Percentiles rank a stretch among this genome's conserved stretches.
These are phyloP conservation scores for Aspergillus kassunensis DNA, from an alignment of 495 filamentous ascomycete genomes.

Conservation along the genomic window DNA sequence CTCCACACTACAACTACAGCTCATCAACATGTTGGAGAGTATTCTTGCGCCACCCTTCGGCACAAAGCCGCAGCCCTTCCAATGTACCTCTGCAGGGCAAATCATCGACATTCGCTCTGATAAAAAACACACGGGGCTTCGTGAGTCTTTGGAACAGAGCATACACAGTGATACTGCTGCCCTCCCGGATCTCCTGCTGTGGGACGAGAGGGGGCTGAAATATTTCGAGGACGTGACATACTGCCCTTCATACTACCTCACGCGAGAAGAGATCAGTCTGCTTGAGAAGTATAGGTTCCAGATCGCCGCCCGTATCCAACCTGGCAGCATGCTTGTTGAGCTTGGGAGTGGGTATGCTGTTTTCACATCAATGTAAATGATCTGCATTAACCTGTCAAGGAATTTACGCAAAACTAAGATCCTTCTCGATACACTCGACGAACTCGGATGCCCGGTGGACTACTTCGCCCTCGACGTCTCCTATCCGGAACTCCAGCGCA, in stretches of 20 bases:
- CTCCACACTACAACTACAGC: no score
- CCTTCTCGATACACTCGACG: slow-evolving; percentile 65
- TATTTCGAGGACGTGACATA: slow-evolving; percentile 77
- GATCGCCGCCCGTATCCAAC: slow-evolving; percentile 60
- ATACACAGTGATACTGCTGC: slow-evolving; percentile 4
- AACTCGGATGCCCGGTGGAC: slow-evolving; percentile 56
- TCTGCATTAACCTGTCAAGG: not conserved
- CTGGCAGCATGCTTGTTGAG: slow-evolving; percentile 68
- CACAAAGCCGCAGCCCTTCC: not conserved
- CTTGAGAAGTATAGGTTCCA: slow-evolving; percentile 54
- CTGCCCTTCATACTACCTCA: slow-evolving; percentile 75
- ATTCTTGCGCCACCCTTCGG: not conserved
- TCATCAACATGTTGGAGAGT: not conserved
- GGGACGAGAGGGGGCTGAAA: slow-evolving; percentile 68
- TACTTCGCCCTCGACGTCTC: slow-evolving; percentile 80
- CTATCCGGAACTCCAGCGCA: slow-evolving; percentile 61
- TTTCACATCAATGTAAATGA: not conserved
- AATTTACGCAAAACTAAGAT: slow-evolving; percentile 74
- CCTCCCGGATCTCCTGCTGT: slow-evolving; percentile 27
- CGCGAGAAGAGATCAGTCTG: slow-evolving; percentile 70
- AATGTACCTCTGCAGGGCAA: not conserved
- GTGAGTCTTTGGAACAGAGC: slow-evolving; percentile 2
- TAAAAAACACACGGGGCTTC: slow-evolving; percentile 5
- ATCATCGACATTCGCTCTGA: slow-evolving; percentile 13
- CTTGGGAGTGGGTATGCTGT: slow-evolving; percentile 77